Evolutionary conservation across 2,329 filamentous ascomycete species (phyloP).

Genomic region (Cylindrodendrum hubeiense): DNA sequence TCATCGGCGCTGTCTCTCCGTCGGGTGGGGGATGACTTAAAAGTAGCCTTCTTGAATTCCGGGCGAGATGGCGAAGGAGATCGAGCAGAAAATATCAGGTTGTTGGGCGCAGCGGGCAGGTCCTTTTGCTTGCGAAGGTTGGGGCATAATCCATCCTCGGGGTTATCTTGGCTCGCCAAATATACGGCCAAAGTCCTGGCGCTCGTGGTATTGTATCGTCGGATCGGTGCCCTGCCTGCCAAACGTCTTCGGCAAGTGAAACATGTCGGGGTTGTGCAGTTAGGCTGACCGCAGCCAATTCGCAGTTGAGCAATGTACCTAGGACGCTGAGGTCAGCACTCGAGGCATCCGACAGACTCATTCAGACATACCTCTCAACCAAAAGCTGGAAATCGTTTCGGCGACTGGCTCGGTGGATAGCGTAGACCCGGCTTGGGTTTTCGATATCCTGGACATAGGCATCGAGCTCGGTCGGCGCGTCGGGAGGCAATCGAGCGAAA

Average conservation of each 20-base stretch:
- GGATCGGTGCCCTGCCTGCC: slow-evolving; percentile 75
- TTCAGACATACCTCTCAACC: slow-evolving; percentile 70
- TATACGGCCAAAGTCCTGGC: slow-evolving; percentile 85
- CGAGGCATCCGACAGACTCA: neutral
- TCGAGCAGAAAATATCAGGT: slow-evolving; percentile 58
- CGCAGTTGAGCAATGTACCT: slow-evolving; percentile 88
- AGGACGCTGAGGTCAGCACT: slow-evolving; percentile 30
- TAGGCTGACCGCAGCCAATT: slow-evolving; percentile 77
- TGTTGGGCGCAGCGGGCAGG: slow-evolving; percentile 59
- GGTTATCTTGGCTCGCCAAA: slow-evolving; percentile 83
- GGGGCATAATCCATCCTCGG: slow-evolving; percentile 77
- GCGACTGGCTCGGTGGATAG: slow-evolving; percentile 70
- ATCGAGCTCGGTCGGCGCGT: slow-evolving; percentile 70
- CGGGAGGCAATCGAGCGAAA: slow-evolving; percentile 69
- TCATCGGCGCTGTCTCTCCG: slow-evolving; percentile 22
- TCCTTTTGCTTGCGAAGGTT: slow-evolving; percentile 57
- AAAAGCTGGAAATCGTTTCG: slow-evolving; percentile 75
- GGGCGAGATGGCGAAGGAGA: slow-evolving; percentile 34
- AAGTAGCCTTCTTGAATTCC: slow-evolving; percentile 30
- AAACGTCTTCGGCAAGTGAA: slow-evolving; percentile 81
- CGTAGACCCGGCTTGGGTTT: slow-evolving; percentile 71
- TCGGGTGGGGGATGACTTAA: slow-evolving; percentile 8
- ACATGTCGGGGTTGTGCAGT: slow-evolving; percentile 82
- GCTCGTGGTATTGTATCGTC: slow-evolving; percentile 84
- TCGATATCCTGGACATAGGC: slow-evolving; percentile 69